phyloP scores from a whole-genome alignment of 306 rosid species.

The Cotoneaster glaucophyllus region DNA sequence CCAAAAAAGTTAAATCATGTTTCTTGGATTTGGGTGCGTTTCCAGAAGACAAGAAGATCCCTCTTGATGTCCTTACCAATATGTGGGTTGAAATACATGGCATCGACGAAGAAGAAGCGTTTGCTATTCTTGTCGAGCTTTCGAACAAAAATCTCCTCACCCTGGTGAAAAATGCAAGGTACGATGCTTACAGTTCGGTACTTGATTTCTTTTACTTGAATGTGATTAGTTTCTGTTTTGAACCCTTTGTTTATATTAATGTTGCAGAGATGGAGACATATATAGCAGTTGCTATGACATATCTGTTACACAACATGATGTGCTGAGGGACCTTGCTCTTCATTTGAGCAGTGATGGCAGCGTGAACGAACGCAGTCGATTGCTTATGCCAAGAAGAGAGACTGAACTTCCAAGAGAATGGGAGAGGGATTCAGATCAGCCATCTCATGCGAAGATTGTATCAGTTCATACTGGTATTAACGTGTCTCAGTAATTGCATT shows the following conservation, averaged over 20 bases:
- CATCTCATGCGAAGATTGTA: constrained; percentile 64
- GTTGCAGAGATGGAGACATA: constrained; percentile 55
- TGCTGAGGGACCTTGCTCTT: constrained; percentile 75
- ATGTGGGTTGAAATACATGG: constrained; percentile 82
- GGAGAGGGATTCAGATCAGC: constrained; percentile 44
- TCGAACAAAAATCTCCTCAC: constrained; percentile 76
- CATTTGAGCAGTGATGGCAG: constrained; percentile 41
- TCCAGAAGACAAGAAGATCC: constrained; percentile 83
- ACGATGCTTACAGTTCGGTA: neutral
- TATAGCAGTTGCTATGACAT: constrained; percentile 71
- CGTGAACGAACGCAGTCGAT: constrained; percentile 41
- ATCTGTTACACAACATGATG: constrained; percentile 79
- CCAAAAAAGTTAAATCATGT: constrained; percentile 54
- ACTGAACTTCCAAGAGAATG: constrained; percentile 66
- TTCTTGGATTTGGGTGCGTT: constrained; percentile 80
- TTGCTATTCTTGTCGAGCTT: constrained; percentile 74
- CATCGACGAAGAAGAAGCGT: constrained; percentile 60
- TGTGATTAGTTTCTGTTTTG: neutral
- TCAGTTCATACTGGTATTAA: constrained; percentile 80
- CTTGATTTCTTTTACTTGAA: neutral
- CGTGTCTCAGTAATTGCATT: too few species aligned
- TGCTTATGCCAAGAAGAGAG: constrained; percentile 77
- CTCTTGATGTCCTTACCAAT: constrained; percentile 73
- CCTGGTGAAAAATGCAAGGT: constrained; percentile 71
- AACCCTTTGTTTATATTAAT: constrained; percentile 14